Evolutionary conservation across 2,329 filamentous ascomycete species (phyloP).

Genomic region (Biscogniauxia sp.): DNA sequence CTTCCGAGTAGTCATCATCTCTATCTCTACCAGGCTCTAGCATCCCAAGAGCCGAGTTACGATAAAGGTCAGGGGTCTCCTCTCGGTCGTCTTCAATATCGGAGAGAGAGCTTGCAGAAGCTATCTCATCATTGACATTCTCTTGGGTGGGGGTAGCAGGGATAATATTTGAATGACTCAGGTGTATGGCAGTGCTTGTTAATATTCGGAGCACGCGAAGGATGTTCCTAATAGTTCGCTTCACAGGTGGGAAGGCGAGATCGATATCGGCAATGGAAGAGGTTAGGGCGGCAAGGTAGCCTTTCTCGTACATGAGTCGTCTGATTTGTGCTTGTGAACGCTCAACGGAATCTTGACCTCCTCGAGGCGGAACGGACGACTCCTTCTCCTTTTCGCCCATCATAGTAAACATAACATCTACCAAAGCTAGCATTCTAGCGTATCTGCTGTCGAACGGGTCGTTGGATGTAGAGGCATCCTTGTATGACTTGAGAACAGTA

Average conservation of each 20-base stretch:
- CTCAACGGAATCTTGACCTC: constrained; percentile 34
- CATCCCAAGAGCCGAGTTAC: constrained; percentile 94
- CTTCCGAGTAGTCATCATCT: constrained; percentile 78
- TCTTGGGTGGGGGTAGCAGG: constrained; percentile 64
- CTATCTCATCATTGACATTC: constrained; percentile 79
- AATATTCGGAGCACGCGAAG: constrained; percentile 83
- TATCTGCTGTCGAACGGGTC: constrained; percentile 86
- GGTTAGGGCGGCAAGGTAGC: constrained; percentile 85
- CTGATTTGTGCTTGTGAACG: constrained; percentile 79
- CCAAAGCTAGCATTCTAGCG: constrained; percentile 79
- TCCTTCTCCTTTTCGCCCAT: constrained; percentile 75
- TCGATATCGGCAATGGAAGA: constrained; percentile 93
- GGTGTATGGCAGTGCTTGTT: constrained; percentile 79
- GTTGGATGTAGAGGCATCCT: constrained; percentile 74
- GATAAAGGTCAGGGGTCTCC: constrained; percentile 94
- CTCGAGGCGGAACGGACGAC: constrained; percentile 37
- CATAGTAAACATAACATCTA: constrained; percentile 91
- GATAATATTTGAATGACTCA: constrained; percentile 80
- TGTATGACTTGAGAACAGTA: constrained; percentile 87
- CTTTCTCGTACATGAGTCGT: constrained; percentile 97
- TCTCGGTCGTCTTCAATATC: constrained; percentile 84
- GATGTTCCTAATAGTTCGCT: constrained; percentile 94
- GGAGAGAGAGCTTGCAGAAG: constrained; percentile 83
- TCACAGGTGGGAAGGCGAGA: constrained; percentile 88
- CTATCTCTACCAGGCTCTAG: constrained; percentile 70